Conservation (phyloP, 805 yeast genomes). For the Nakazawaea peltata region DNA sequence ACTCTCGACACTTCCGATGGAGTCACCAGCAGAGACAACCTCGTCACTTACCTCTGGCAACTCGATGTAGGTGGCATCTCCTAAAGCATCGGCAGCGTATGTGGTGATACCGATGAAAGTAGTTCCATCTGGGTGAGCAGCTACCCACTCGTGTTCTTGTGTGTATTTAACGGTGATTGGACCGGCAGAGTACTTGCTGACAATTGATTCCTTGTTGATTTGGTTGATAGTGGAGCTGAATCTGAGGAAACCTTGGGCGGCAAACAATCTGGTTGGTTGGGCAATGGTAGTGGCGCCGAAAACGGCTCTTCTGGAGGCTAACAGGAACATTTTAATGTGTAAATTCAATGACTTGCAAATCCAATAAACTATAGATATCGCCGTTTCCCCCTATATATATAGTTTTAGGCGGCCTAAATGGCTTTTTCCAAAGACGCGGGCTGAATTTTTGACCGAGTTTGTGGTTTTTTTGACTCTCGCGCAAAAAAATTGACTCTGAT, state of each 20-base stretch:
- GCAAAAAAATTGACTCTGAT: neutral
- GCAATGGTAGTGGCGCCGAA: slow-evolving; percentile 21
- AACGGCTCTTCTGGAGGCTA: slow-evolving; percentile 2
- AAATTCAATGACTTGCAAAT: no score
- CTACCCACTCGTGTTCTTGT: slow-evolving; percentile 92
- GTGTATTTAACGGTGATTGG: slow-evolving; percentile 61
- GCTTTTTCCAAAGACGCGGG: no score
- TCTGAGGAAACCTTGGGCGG: slow-evolving; percentile 35
- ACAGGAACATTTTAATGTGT: slow-evolving; percentile 1
- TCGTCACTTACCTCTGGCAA: slow-evolving; percentile 55
- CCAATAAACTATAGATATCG: no score
- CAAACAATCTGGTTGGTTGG: slow-evolving; percentile 48
- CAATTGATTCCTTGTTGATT: slow-evolving; percentile 22
- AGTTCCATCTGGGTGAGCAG: slow-evolving; percentile 72
- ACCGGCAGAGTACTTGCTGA: slow-evolving; percentile 25
- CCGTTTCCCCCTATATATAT: no score
- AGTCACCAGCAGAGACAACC: slow-evolving; percentile 57
- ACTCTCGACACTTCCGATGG: slow-evolving; percentile 88
- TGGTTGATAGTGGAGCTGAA: slow-evolving; percentile 19
- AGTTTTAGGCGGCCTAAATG: no score
- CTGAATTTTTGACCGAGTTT: no score
- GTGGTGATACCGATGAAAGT: slow-evolving; percentile 87
- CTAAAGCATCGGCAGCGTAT: slow-evolving; percentile 93
- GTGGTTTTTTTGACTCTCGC: neutral
- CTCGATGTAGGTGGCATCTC: slow-evolving; percentile 93